Percentiles rank a stretch among this genome's conserved stretches.
These are phyloP conservation scores for Aspergillus fischeri DNA, from an alignment of 2,329 filamentous ascomycete genomes.

Conservation along the genomic window DNA sequence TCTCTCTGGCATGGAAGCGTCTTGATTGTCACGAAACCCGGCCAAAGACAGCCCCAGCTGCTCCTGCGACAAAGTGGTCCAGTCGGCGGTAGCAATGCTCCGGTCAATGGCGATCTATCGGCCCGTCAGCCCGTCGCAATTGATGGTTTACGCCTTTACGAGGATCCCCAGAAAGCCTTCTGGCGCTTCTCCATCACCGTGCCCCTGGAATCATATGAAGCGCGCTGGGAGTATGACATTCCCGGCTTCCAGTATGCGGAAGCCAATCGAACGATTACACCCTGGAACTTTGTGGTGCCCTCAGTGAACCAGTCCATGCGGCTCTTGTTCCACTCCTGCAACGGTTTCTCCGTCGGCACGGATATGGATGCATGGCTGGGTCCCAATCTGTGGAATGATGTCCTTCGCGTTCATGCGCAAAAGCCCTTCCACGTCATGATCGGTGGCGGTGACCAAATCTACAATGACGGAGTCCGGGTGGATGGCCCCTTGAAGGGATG, in stretches of 20 bases:
- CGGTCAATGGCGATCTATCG: conserved; percentile 12
- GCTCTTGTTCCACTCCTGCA: conserved; percentile 67
- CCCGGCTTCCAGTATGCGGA: conserved; percentile 60
- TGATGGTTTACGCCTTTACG: conserved; percentile 55
- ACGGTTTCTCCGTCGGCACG: conserved; percentile 64
- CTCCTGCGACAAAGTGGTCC: conserved; percentile 39
- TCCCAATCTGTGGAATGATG: conserved; percentile 61
- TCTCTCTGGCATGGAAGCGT: conserved; percentile 76
- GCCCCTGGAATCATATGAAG: conserved; percentile 68
- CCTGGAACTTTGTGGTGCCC: conserved; percentile 54
- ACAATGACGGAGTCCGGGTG: conserved; percentile 75
- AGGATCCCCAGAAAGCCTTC: conserved; percentile 57
- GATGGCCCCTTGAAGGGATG: conserved; percentile 69
- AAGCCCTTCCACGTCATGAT: conserved; percentile 68
- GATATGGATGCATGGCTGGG: conserved; percentile 61
- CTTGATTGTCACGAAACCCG: conserved; percentile 73
- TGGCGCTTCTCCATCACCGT: conserved; percentile 56
- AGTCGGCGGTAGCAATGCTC: conserved; percentile 21
- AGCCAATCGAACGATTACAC: conserved; percentile 51
- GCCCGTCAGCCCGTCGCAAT: conserved; percentile 28
- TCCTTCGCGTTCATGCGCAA: conserved; percentile 56
- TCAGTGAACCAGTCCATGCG: conserved; percentile 61
- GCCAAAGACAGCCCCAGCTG: conserved; percentile 59
- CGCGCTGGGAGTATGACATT: conserved; percentile 74
- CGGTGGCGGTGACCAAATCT: conserved; percentile 85